phyloP scores from a whole-genome alignment of 1,284 basidiomycete species.

The Abortiporus biennis region DNA sequence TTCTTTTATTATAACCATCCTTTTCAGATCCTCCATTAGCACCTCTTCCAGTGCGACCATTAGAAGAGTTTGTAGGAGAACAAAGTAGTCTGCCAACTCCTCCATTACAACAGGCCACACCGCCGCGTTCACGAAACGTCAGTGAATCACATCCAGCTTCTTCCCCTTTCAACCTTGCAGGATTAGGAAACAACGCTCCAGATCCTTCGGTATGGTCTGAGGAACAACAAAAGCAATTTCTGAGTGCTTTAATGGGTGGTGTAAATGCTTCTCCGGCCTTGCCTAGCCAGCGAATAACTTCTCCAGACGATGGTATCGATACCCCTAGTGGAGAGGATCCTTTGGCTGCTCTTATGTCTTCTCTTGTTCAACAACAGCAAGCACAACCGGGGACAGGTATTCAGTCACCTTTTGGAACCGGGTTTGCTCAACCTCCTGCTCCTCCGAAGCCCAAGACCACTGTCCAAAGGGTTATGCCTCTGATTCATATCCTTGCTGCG shows the following conservation, averaged over 20 bases:
- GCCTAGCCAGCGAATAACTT: constrained; percentile 7
- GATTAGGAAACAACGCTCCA: constrained; percentile 21
- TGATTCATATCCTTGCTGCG: constrained; percentile 55
- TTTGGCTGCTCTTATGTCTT: constrained; percentile 26
- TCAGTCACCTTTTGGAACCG: neutral
- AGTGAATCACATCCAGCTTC: constrained; percentile 10
- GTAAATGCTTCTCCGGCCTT: constrained; percentile 9
- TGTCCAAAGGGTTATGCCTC: constrained; percentile 54
- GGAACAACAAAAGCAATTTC: constrained; percentile 59
- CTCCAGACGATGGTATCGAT: neutral
- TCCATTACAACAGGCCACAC: constrained; percentile 24
- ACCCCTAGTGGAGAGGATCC: constrained; percentile 18
- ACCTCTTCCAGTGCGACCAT: constrained; percentile 21
- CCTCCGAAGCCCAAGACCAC: constrained; percentile 34
- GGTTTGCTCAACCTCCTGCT: constrained; percentile 12
- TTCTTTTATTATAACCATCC: neutral
- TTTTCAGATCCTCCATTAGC: constrained; percentile 38
- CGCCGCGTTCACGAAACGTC: constrained; percentile 12
- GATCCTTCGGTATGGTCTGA: constrained; percentile 57
- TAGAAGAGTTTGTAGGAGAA: constrained; percentile 59
- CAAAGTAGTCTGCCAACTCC: constrained; percentile 43
- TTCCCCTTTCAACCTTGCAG: constrained; percentile 12
- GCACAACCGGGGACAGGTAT: constrained; percentile 10
- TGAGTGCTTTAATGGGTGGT: constrained; percentile 53
- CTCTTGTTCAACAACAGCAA: constrained; percentile 15